A percentile compares a stretch with the other conserved stretches of the same genome.
These are phyloP conservation scores for Glaciozyma antarctica DNA, from an alignment of 768 basidiomycete genomes.

Conservation along the genomic window DNA sequence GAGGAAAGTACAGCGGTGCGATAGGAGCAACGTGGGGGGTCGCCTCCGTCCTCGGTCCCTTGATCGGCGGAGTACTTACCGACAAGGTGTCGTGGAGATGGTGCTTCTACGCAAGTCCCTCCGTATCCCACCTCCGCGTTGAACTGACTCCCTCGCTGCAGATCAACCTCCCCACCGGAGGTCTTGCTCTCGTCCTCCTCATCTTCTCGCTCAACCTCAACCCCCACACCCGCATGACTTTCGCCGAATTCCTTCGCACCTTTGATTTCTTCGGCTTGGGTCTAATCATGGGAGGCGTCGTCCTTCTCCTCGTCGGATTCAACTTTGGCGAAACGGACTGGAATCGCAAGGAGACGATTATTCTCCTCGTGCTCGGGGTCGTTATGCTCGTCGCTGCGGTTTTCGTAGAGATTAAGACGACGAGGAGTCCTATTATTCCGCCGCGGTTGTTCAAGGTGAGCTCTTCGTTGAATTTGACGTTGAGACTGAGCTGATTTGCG, in stretches of 20 bases:
- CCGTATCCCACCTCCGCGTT: too few relatives aligned
- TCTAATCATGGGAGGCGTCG: slow-evolving; percentile 38
- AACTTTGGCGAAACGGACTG: slow-evolving; percentile 31
- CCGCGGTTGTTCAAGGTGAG: slow-evolving; percentile 38
- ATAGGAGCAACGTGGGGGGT: too few relatives aligned
- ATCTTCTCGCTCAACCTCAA: slow-evolving; percentile 41
- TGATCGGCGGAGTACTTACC: too few relatives aligned
- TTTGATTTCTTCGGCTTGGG: slow-evolving; percentile 43
- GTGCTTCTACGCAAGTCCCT: too few relatives aligned
- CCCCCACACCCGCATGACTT: slow-evolving; percentile 31
- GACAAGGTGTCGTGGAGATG: too few relatives aligned
- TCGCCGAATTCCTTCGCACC: slow-evolving; percentile 33
- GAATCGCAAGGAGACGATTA: slow-evolving; percentile 25
- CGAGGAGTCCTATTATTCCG: slow-evolving; percentile 40
- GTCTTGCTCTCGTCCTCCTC: slow-evolving; percentile 37
- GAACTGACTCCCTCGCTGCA: not conserved
- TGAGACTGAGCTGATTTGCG: not conserved
- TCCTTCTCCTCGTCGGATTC: slow-evolving; percentile 40
- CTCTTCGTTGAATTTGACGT: not conserved
- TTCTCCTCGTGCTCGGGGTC: slow-evolving; percentile 26
- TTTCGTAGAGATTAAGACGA: slow-evolving; percentile 34
- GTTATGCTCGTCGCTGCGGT: slow-evolving; percentile 33
- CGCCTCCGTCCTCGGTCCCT: too few relatives aligned
- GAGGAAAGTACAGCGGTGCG: too few relatives aligned
- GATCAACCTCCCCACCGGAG: slow-evolving; percentile 40